phyloP scores from a whole-genome alignment of 2,329 filamentous ascomycete species.

The Niveomyces coronatus region DNA sequence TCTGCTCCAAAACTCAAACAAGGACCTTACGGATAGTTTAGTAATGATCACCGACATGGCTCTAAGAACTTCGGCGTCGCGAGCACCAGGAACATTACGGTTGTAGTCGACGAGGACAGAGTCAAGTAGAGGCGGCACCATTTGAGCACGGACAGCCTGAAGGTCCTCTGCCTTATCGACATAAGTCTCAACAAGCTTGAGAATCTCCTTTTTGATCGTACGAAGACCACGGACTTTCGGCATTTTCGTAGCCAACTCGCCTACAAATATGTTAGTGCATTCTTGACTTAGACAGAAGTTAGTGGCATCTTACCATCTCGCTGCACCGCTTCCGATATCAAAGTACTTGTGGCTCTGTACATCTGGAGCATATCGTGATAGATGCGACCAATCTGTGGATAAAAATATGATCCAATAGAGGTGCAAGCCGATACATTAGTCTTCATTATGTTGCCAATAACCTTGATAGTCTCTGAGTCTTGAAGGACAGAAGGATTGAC shows the following conservation, averaged over 20 bases:
- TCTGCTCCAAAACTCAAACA: background rate
- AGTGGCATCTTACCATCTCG: slow-evolving; percentile 56
- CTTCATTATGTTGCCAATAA: slow-evolving; percentile 99
- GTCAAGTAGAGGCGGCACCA: slow-evolving; percentile 92
- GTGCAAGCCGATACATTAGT: slow-evolving; percentile 98
- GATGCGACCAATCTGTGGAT: slow-evolving; percentile 93
- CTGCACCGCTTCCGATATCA: slow-evolving; percentile 88
- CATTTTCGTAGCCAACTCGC: slow-evolving; percentile 92
- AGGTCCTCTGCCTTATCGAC: slow-evolving; percentile 96
- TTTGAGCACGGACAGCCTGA: slow-evolving; percentile 83
- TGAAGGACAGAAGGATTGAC: slow-evolving; percentile 78
- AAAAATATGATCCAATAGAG: slow-evolving; percentile 94
- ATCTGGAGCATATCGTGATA: slow-evolving; percentile 98
- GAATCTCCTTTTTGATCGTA: slow-evolving; percentile 98
- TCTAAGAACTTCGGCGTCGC: slow-evolving; percentile 92
- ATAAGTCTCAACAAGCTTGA: slow-evolving; percentile 96
- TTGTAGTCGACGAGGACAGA: slow-evolving; percentile 94
- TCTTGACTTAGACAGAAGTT: background rate
- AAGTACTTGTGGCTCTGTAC: slow-evolving; percentile 92
- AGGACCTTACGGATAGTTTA: slow-evolving; percentile 66
- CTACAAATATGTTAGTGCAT: slow-evolving; percentile 34
- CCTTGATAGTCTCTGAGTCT: slow-evolving; percentile 91
- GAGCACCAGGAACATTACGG: slow-evolving; percentile 88
- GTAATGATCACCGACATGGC: slow-evolving; percentile 97
- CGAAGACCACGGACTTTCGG: slow-evolving; percentile 89